Base-by-base conservation (phyloP, 306 rosid genomes). In the Coriaria nepalensis region DNA sequence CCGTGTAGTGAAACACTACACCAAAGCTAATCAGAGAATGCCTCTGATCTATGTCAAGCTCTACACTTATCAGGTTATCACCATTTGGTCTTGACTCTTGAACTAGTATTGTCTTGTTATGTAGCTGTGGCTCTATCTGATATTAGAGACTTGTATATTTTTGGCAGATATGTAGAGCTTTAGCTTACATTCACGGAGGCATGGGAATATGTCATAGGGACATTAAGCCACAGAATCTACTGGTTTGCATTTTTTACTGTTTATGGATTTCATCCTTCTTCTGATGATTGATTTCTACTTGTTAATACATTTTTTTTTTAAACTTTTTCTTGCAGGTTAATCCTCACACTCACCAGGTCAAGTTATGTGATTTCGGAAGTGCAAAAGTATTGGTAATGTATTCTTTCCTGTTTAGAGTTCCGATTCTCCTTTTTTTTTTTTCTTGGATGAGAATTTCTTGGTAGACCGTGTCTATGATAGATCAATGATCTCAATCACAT, bases 361-460 rank as follows among this genome's bases (percentile, higher is more conserved):
- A 76, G 65, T 65, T 76, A 35, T 76, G 82, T 14, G 84, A 81
- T 57, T 81, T 81, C 69, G 84, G 92, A 66, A 81, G 92, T 72
- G 85, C 92, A 34, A 81, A 81, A 81, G 85, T 77, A 53, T 78
- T 81, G 85, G 92, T 81, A 70, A 54, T 53, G 45, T 58, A 32
- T 45, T 53, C 59, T 54, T 57, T 62, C n/a, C 53, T 43, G 56
- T 50, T 39, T 55, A 10, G 20, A 38, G 11, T 34, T 32, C 15
- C 10, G 9, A 39, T 37, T 60, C 49, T 53, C 13, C 5, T 33
- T 20, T 7, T 14, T 45, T 34, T 34, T 29, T 13, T 49, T 15
- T 34, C 13, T 43, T 51, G 29, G 29, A 20, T 20, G 29, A 20
- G 29, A 20, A 20, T 20, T 20, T 20, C 29, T 20, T n/a, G n/a